Evolutionary conservation across 2,329 filamentous ascomycete genomes (phyloP), one percentile per base, ranked within the genome.

Genomic region (Lachnellula cervina): DNA sequence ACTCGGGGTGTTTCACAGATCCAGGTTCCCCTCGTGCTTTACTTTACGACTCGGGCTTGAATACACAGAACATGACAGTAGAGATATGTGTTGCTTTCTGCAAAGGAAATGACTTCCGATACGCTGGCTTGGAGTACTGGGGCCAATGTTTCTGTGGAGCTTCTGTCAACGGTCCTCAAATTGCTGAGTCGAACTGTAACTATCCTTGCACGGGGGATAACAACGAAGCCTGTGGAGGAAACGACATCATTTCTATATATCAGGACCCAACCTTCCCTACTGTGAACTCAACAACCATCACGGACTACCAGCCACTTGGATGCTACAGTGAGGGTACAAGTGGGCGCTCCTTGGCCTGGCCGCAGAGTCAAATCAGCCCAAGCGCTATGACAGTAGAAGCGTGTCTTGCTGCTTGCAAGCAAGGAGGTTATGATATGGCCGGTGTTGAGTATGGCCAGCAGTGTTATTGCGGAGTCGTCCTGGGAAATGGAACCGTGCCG

Each of bases 401-500:
- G 17, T 74, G 73, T 49, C 66, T 76, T 56, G 64, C 64, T 32
- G 66, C 70, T 44, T 74, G 74, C 63, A 72, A 68, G 32, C 64
- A 63, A 49, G 65, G 68, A 9, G 65, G 65, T 6, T 74, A 70
- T 56, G 60, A 49, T 6, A 74, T 72, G 59, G 74, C 73, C 35
- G 75, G 74, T 43, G 60, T 74, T 7, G 68, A 72, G 56, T 69
- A 64, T 57, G 70, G 65, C n/a, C 64, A 67, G 49, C 69, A 75
- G 61, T 75, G 73, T 59, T 74, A 73, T 61, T 77, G 75, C 64
- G 69, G 72, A 51, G 68, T 67, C 44, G 68, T 68, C 2, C 64
- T 74, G 17, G 64, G 64, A 5, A 66, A 69, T 53, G 63, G 60
- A 34, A 69, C 69, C 11, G 21, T 46, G 4, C 53, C 61, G 7